Conservation (phyloP, 2,329 filamentous ascomycete genomes). For the Aspergillus arachidicola region DNA sequence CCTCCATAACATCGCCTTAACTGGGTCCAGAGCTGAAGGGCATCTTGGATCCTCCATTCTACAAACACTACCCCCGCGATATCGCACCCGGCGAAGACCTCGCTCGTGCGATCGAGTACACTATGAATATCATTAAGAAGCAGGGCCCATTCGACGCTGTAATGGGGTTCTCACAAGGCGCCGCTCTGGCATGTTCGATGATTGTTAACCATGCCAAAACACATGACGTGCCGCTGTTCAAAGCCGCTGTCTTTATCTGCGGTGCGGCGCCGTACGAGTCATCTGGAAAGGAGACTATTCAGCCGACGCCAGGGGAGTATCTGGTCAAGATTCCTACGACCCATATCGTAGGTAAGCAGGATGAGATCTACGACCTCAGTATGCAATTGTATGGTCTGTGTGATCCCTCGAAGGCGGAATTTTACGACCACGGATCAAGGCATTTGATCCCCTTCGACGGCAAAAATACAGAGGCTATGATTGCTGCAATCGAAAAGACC, state of each 20-base stretch:
- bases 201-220: constrained; percentile 26
- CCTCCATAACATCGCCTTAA: not conserved
- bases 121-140: constrained; percentile 21
- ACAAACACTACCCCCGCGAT: constrained; percentile 32
- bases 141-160: constrained; percentile 37
- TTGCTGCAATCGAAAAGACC: constrained; percentile 28
- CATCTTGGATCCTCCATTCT: constrained; percentile 35
- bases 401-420: constrained; percentile 31
- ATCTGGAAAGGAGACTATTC: constrained; percentile 22
- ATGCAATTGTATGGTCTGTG: constrained; percentile 38
- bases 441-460: constrained; percentile 38
- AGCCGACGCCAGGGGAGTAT: constrained; percentile 15
- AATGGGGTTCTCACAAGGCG: constrained; percentile 38
- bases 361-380: constrained; percentile 33
- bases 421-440: constrained; percentile 41
- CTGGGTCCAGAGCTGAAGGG: constrained; percentile 31
- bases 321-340: constrained; percentile 40
- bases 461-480: constrained; percentile 32
- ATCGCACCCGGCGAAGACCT: constrained; percentile 26
- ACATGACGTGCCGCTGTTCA: constrained; percentile 30
- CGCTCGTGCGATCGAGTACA: constrained; percentile 29
- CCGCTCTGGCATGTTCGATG: constrained; percentile 30
- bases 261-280: constrained; percentile 29
- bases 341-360: constrained; percentile 42
- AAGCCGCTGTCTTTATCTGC: constrained; percentile 36